Evolutionary conservation across 768 basidiomycete genomes (phyloP), one percentile per base, ranked within the genome.

Genomic region (Xerocomellus intermedius): DNA sequence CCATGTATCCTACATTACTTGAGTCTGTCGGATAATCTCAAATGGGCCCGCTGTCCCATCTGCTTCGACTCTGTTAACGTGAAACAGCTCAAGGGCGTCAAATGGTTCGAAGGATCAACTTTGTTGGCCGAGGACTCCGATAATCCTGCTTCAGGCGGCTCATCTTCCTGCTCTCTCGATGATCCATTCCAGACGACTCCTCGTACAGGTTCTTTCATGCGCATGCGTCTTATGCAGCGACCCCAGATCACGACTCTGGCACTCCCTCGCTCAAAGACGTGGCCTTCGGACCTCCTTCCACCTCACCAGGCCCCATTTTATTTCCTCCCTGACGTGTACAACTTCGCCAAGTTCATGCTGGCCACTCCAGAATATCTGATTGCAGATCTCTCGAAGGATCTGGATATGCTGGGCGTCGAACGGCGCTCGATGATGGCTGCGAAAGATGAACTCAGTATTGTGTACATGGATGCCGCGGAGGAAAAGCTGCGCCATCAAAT

Each of bases 161-260:
- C 81, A n/a, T 80, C 81, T 13, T 79, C 82, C 3, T 78, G 73
- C 9, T 73, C 68, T 10, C 63, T 75, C 21, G 73, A 75, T 24
- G 61, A 64, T 49, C 55, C 58, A 8, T 71, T 77, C 33, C 71
- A 75, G 19, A 56, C 74, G 17, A 67, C 75, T 26, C 84, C 82
- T 58, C 74, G 69, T 36, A 69, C 78, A 32, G 88, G 86, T 24
- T 81, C 86, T 21, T 76, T 71, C 10, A 75, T 98, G 60, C 82
- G 81, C 42, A 89, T 98, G 89, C 86, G 94, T 19, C 81, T 99
- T 13, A 84, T 99, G 63, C 90, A 93, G 62, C 84, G 96, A 7
- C 96, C 95, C 2, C 91, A 91, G 66, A 94, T 96, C 63, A 94
- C 94, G 4, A 98, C 96, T 0, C 81, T 98, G 33, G 95, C 97